Base-by-base conservation (phyloP, 306 rosid genomes). In the Prunus mume region DNA sequence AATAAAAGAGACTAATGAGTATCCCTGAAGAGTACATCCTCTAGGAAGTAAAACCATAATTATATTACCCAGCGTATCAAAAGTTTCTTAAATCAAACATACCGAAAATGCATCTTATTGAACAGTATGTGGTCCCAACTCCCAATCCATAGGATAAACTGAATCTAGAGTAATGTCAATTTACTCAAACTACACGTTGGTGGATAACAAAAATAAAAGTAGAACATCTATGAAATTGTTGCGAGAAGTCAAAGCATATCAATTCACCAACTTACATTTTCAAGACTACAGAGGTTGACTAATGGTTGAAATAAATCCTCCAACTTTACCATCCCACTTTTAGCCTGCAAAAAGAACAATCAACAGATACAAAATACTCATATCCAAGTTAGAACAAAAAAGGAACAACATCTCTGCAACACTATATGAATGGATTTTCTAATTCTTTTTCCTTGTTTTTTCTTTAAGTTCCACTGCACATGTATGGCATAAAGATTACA, bases 301-400 rank as follows among this genome's bases (percentile, higher is more conserved):
- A 94, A 85, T 28, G 96, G 95, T 76, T 84, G 78, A 82, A 92
- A 72, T 82, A 90, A 52, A 80, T 79, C 81, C 86, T 94, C 97
- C 85, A 87, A 64, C 63, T 72, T 54, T 49, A 75, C 51, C 85
- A 88, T 87, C 65, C 95, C 95, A 81, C 83, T 86, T 81, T 82
- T 85, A 77, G 89, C 74, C 98, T 94, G 90, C 86, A 87, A 74
- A 6, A 41, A 69, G 65, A 65, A 74, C 20, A 54, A 22, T 34
- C 7, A 13, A 20, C 8, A 65, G 20, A 78, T 20, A 50, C 28
- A 75, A 76, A 73, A 83, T 47, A 69, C 63, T 7, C 50, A 72
- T 38, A 68, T 41, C 65, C 81, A 72, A 82, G 73, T 63, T 75
- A 71, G 27, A 56, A 28, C 27, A 61, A 46, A 77, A 64, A 80